Percentiles rank a stretch among this genome's conserved stretches.
Evolutionary conservation across 768 basidiomycete species (phyloP).

Genomic region (Omphalotus guepiniiformis): DNA sequence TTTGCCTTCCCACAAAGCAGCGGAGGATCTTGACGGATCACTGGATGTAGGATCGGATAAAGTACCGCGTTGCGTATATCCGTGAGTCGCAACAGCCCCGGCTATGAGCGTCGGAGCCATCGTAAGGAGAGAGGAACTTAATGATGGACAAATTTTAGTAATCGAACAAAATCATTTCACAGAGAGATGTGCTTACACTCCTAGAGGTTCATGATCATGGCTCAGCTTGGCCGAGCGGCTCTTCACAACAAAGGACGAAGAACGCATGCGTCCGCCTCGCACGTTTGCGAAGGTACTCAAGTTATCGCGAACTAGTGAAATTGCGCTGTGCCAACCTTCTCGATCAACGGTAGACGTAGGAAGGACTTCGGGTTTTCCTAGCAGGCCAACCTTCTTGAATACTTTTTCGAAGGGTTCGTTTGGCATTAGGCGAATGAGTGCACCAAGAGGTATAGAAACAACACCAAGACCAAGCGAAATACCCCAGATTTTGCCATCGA

Average conservation of each 20-base stretch:
- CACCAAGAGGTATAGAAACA: constrained; percentile 86
- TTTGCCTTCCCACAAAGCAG: constrained; percentile 81
- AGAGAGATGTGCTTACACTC: constrained; percentile 38
- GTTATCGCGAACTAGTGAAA: constrained; percentile 82
- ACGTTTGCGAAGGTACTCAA: constrained; percentile 76
- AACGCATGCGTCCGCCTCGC: constrained; percentile 84
- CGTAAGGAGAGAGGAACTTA: constrained; percentile 37
- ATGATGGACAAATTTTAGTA: background rate
- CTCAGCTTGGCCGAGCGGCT: constrained; percentile 60
- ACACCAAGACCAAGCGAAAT: constrained; percentile 86
- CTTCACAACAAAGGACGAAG: constrained; percentile 82
- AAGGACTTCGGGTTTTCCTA: constrained; percentile 54
- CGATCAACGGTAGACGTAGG: constrained; percentile 62
- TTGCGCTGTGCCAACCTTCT: constrained; percentile 73
- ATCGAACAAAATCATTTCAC: background rate
- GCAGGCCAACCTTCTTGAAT: constrained; percentile 50
- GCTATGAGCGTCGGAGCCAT: constrained; percentile 75
- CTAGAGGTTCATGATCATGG: constrained; percentile 40
- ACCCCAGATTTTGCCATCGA: constrained; percentile 87
- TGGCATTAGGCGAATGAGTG: constrained; percentile 74
- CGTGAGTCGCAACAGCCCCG: constrained; percentile 68
- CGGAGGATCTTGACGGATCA: constrained; percentile 78
- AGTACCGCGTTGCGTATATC: constrained; percentile 49
- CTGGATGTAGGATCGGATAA: constrained; percentile 71
- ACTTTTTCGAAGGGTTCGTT: constrained; percentile 71